Evolutionary conservation across 495 filamentous ascomycete genomes (phyloP), one percentile per base, ranked within the genome.

Genomic region (Polyplosphaeria fusca): DNA sequence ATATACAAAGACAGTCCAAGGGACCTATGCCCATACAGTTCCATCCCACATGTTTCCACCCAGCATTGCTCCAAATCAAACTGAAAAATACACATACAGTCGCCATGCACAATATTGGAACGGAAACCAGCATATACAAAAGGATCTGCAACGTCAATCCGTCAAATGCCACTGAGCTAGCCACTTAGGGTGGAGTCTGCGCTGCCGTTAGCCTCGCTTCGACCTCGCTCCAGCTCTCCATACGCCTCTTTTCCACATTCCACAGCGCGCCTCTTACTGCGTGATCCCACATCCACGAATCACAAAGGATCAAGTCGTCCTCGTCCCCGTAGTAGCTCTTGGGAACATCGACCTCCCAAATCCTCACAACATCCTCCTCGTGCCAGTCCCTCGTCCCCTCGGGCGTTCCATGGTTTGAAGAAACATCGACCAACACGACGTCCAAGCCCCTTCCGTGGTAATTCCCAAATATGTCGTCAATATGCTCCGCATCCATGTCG

Each of bases 281-380:
- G 35, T 52, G 19, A 20, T 18, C 25, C 59, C 59, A 52, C n/a
- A 62, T 30, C 52, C 52, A 62, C n/a, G 24, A 37, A 41, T 57
- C 47, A 35, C 59, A 62, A 2, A 62, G 28, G 11, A 51, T 23
- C 27, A 50, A 18, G 25, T 57, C 52, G 26, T 52, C 47, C 23
- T 57, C 59, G 23, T 62, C 59, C 4, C 59, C 53, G 30, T 58
- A 58, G 47, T 62, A 62, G 22, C 45, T 47, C 37, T 45, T 56
- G 20, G 58, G 58, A 18, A 62, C 59, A 39, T 62, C 53, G 26
- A 48, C 32, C 35, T 62, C 59, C 44, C 41, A 57, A 2, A 62
- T 42, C n/a, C 11, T 47, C 1, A 62, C 52, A n/a, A 2, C 5
- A 35, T 62, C 59, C 19, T 56, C 53, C 4, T 35, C n/a, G 1